Percentiles rank a stretch among this genome's conserved stretches.
Conservation (phyloP, 1,284 basidiomycete genomes). For the Paramarasmius palmivorus region DNA sequence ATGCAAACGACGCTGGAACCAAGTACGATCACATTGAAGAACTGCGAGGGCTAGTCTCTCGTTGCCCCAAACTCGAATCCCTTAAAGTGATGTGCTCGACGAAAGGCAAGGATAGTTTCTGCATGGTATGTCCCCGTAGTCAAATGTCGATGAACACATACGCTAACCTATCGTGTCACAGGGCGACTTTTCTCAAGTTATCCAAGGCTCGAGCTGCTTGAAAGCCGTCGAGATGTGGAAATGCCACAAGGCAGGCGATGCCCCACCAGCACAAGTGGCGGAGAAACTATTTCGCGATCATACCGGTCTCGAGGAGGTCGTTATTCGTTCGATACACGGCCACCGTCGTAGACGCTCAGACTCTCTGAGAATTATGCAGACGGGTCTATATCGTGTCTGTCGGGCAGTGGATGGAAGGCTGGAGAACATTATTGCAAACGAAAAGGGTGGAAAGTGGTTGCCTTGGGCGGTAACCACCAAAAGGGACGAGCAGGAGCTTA, state of each 20-base stretch:
- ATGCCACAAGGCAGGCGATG: neutral
- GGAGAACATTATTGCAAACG: neutral
- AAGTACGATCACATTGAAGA: conserved; percentile 6
- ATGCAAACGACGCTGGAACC: neutral
- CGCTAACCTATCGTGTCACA: neutral
- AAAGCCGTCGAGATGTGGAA: neutral
- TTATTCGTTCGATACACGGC: neutral
- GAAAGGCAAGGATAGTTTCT: conserved; percentile 11
- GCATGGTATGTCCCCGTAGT: neutral
- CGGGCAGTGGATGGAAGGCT: neutral
- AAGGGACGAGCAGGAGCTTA: neutral
- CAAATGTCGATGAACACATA: neutral
- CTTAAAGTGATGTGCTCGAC: conserved; percentile 11
- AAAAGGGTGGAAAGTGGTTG: neutral
- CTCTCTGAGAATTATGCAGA: neutral
- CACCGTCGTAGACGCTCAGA: neutral
- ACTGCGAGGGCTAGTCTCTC: neutral
- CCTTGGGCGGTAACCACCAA: neutral
- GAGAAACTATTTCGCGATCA: neutral
- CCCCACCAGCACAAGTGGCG: neutral
- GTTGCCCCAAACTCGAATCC: conserved; percentile 5
- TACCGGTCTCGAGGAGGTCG: neutral
- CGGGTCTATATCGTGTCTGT: neutral
- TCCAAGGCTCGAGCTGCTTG: neutral
- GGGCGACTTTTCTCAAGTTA: neutral